Evolutionary conservation across 352 stramenopile species (phyloP), one percentile per base, ranked within the genome.

Genomic region (Achlya hypogyna): DNA sequence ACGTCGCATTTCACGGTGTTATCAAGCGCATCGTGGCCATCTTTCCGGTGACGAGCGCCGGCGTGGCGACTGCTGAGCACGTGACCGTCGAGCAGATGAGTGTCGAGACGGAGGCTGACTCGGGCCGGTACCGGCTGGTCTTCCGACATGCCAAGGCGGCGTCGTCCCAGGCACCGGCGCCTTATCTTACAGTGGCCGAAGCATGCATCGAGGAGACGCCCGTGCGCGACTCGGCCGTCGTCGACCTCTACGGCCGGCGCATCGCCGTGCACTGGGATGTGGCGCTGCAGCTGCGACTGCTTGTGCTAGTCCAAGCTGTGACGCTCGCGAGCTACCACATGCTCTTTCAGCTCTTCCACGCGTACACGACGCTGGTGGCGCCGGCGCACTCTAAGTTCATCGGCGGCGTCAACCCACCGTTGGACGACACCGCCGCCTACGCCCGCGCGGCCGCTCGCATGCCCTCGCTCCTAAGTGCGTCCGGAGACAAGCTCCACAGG

Each of bases 281-380:
- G 27, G 25, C 72, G 34, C 76, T 70, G 0, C 82, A 91, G 53
- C 62, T 89, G n/a, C 74, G 84, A 5, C 62, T 89, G 4, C 80
- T 77, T 29, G 82, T 90, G 25, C 69, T 91, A 18, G 73, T 91
- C 23, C 73, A 83, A 53, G 66, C 72, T 58, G 84, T 91, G 28
- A 91, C 83, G 0, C 86, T 78, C 60, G 79, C 84, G 1, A 68
- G 71, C 2, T 93, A 84, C 81, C 78, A 91, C 51, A 90, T 93
- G 84, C 78, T 93, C 9, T 93, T 88, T 71, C 69, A 70, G 2
- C 74, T 82, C 59, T 81, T 82, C 35, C 77, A 75, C 49, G 53
- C 76, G 10, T 91, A 91, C 56, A 82, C 75, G 14, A 43, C 66
- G 25, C 51, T 79, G 51, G 88, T 81, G 32, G 87, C 83, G 2